Evolutionary conservation across 345 rosid genomes (phyloP), one percentile per base, ranked within the genome.

Genomic region (Schrenkiella parvula): DNA sequence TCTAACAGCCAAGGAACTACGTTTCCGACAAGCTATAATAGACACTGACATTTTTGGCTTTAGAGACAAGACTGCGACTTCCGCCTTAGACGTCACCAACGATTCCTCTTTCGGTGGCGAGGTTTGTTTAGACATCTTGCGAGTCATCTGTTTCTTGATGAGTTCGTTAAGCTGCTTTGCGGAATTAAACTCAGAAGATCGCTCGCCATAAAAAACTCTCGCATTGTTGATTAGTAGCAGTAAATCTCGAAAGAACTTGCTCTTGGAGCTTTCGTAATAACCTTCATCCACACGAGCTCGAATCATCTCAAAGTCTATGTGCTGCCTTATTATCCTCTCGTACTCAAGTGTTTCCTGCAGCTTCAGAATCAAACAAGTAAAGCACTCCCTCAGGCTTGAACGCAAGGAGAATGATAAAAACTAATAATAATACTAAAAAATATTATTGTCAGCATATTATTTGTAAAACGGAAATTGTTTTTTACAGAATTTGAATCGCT

Each of bases 221-320:
- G 80, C 86, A 59, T 89, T 89, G 85, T 80, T 87, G 63, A 84
- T 70, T 12, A 89, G 76, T 60, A 89, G 82, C 46, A 89, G 83
- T 66, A 85, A 78, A 70, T 89, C 95, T 17, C 86, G 75, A 58
- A 81, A 80, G 71, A 84, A 85, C 39, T 63, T 80, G 64, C 46
- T 71, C 55, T 31, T 54, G 71, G 84, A 81, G 38, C 64, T 74
- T 42, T 84, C 44, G 76, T 89, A 87, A 62, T 63, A 78, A 47
- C 82, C 85, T 28, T 77, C 78, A 50, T 85, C 78, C 0, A 84
- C 80, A 66, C 92, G 81, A 12, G 35, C 65, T 60, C 74, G 80
- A 29, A 89, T 77, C 2, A 68, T 79, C 37, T 81, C 82, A 29
- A 87, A 78, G 69, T 89, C 92, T 6, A 84, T 55, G 71, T 83